phyloP scores from a whole-genome alignment of 2,329 filamentous ascomycete genomes.

The Pseudogymnoascus destructans region DNA sequence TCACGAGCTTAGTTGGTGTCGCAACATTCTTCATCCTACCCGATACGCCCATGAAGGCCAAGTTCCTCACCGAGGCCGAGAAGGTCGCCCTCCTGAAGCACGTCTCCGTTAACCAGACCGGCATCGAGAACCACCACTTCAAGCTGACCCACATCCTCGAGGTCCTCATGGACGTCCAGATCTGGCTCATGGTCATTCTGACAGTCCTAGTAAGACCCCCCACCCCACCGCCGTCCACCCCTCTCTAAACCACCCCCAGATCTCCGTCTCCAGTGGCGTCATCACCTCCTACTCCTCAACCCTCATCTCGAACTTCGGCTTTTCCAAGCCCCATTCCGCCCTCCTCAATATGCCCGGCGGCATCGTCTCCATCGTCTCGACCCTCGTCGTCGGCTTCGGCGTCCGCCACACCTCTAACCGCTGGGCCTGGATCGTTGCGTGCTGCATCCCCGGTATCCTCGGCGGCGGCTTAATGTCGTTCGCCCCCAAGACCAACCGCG shows the following conservation, averaged over 20 bases:
- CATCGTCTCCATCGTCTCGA: slow-evolving; percentile 38
- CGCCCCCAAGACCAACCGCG: slow-evolving; percentile 32
- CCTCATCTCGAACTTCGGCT: slow-evolving; percentile 37
- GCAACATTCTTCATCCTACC: slow-evolving; percentile 33
- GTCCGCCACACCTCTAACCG: slow-evolving; percentile 35
- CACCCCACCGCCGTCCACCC: neutral
- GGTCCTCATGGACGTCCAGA: slow-evolving; percentile 36
- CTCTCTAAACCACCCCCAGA: slow-evolving; percentile 22
- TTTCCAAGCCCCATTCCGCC: slow-evolving; percentile 32
- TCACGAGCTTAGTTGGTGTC: slow-evolving; percentile 33
- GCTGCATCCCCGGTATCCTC: slow-evolving; percentile 33
- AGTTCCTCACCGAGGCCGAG: slow-evolving; percentile 28
- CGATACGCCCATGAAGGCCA: slow-evolving; percentile 35
- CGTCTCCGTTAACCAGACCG: slow-evolving; percentile 42
- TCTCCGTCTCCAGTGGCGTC: slow-evolving; percentile 40
- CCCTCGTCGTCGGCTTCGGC: slow-evolving; percentile 35
- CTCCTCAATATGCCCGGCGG: slow-evolving; percentile 44
- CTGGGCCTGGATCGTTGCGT: slow-evolving; percentile 37
- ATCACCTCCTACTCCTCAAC: slow-evolving; percentile 43
- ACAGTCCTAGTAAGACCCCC: slow-evolving; percentile 33
- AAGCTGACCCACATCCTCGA: slow-evolving; percentile 36
- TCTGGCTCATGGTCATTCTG: slow-evolving; percentile 37
- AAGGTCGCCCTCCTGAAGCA: slow-evolving; percentile 36
- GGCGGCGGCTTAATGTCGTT: slow-evolving; percentile 38
- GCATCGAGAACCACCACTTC: slow-evolving; percentile 38